These are phyloP conservation scores for Carex pumila DNA, from an alignment of 176 grass and related monocot genomes.

Conservation along the genomic window DNA sequence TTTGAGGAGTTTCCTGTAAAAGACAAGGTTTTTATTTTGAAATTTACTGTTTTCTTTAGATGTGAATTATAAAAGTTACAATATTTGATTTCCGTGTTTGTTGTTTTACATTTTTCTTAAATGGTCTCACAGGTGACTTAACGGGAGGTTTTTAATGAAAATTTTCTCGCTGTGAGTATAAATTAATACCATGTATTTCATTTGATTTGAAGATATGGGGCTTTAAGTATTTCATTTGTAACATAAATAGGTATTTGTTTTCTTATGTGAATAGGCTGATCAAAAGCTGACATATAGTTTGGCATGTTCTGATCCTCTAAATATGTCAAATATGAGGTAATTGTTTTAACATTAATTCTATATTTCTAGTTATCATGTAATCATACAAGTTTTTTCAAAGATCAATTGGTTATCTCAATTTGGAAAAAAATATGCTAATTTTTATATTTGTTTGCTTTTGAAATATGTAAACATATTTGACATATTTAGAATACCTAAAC, in stretches of 20 bases:
- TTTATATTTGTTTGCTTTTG: conserved; percentile 26
- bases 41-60: background rate
- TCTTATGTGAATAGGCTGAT: conserved; percentile 57
- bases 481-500: too few species aligned
- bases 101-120: conserved; percentile 4
- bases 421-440: conserved; percentile 5
- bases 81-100: background rate
- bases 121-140: conserved; percentile 65
- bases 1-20: conserved; percentile 94
- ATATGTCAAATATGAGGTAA: conserved; percentile 68
- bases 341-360: background rate
- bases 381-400: background rate
- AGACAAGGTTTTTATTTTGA: conserved; percentile 51
- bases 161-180: conserved; percentile 74
- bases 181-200: background rate
- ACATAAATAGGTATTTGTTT: conserved; percentile 24
- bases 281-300: conserved; percentile 83
- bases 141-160: conserved; percentile 96
- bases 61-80: background rate
- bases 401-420: background rate
- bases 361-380: background rate
- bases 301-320: conserved; percentile 12
- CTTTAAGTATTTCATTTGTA: background rate
- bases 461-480: background rate
- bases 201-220: conserved; percentile 5